Percentiles rank a stretch among this genome's conserved stretches.
These are phyloP conservation scores for Colletotrichum sp. DNA, from an alignment of 2,329 filamentous ascomycete species.

Conservation along the genomic window DNA sequence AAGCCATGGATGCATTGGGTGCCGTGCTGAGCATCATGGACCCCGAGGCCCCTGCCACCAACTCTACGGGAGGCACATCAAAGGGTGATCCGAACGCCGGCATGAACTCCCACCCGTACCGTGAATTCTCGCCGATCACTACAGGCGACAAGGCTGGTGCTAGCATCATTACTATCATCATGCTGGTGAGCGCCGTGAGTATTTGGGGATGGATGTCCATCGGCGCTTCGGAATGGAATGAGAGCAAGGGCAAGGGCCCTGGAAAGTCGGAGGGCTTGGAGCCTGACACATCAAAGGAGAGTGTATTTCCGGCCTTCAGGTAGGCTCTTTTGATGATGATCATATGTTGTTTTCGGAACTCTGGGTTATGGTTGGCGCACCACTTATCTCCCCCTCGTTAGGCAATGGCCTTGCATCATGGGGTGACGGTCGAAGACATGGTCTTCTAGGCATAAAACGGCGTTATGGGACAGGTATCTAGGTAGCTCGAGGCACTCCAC, in stretches of 20 bases:
- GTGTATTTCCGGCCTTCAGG: neutral
- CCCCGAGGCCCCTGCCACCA: conserved; percentile 45
- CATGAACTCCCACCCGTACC: conserved; percentile 3
- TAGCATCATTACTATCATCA: conserved; percentile 64
- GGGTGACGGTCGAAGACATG: neutral
- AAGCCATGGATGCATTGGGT: conserved; percentile 62
- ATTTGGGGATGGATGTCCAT: conserved; percentile 51
- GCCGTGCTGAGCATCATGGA: conserved; percentile 56
- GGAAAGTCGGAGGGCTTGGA: neutral
- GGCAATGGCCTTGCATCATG: neutral
- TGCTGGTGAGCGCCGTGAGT: conserved; percentile 59
- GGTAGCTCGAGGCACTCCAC: neutral
- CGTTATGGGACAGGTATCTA: neutral
- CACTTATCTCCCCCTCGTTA: neutral
- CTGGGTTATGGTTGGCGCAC: neutral
- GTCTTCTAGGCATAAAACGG: neutral
- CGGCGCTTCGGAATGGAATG: conserved; percentile 1
- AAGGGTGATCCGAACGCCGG: conserved; percentile 38
- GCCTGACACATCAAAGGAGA: neutral
- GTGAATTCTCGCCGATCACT: conserved; percentile 36
- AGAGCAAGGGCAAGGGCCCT: neutral
- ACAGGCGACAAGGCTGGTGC: conserved; percentile 72
- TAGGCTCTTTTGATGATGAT: neutral
- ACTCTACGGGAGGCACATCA: conserved; percentile 56
- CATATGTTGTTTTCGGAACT: neutral